A percentile compares a stretch with the other conserved stretches of the same genome.
These are phyloP conservation scores for Dendrobium officinale DNA, from an alignment of 106 monocot genomes.

Conservation along the genomic window DNA sequence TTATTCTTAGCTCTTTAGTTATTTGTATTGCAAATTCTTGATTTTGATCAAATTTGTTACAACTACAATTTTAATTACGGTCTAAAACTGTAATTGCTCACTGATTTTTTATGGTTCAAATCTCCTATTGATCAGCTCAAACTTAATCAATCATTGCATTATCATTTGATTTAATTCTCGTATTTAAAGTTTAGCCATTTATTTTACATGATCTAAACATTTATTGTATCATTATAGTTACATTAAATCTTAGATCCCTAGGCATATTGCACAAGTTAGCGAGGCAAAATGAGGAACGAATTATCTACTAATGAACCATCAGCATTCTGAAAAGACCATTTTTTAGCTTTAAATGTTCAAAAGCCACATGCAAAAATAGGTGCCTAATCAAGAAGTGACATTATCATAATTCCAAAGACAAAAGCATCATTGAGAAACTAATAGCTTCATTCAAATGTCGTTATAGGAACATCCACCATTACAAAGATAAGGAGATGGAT, in stretches of 20 bases:
- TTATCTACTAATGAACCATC: neutral
- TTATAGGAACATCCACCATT: neutral
- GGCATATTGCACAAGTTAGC: neutral
- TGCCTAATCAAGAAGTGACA: neutral
- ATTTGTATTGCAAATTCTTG: neutral
- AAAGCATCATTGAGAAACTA: neutral
- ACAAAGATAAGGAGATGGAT: neutral
- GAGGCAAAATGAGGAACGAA: neutral
- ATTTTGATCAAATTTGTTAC: neutral
- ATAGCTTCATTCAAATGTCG: conserved; percentile 1
- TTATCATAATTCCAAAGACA: neutral
- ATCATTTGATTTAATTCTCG: neutral
- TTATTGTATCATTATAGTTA: neutral
- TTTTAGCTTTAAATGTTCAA: neutral
- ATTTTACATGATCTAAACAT: neutral
- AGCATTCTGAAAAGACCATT: neutral
- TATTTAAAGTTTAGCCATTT: neutral
- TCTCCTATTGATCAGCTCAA: neutral
- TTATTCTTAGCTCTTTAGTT: neutral
- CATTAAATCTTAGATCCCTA: neutral
- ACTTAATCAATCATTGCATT: neutral
- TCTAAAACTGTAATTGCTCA: neutral
- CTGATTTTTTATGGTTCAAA: neutral
- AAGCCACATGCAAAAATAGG: neutral
- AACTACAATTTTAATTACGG: neutral